Evolutionary conservation across 2,329 filamentous ascomycete genomes (phyloP), one percentile per base, ranked within the genome.

Genomic region (Scolecobasidium constrictum): DNA sequence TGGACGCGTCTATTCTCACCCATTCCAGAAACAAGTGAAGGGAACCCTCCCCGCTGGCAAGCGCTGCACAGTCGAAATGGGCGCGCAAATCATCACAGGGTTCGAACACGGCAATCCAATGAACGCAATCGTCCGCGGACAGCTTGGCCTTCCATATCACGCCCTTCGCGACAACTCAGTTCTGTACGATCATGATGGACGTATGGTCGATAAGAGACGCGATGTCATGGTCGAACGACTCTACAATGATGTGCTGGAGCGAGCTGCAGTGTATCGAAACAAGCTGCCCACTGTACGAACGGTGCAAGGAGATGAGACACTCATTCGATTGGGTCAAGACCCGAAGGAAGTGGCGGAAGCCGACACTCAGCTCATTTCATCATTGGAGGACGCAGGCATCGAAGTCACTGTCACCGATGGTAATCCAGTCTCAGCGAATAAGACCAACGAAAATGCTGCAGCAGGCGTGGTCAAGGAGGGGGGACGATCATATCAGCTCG

Each of bases 61-160:
- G 59, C 74, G 64, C 40, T 83, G 82, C 55, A 96, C 88, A 16
- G 92, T 86, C 22, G 92, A 98, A 60, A 93, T 95, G 80, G 92
- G 92, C 20, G 92, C 90, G 43, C 94, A 98, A 72, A 96, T 98
- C 47, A 87, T 98, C 47, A 95, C 93, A 23, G 92, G 92, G 0
- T 98, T 96, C 58, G 87, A 96, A 51, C 78, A 86, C 50, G 93
- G 93, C 15, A 98, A 98, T 53, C 92, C 92, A 4, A 67, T 98
- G 52, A 93, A 95, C 57, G 77, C 88, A 38, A 78, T 98, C 46
- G 80, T 98, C 44, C 81, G 92, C 50, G 88, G 86, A 13, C 93
- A 98, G 61, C 72, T 98, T 38, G 84, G 83, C 19, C 72, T 98
- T 16, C 80, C 80, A 13, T 95, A 94, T 57, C 86, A 95, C 60